Base-by-base conservation (phyloP, 2,329 filamentous ascomycete genomes). In the Xylaria digitata region DNA sequence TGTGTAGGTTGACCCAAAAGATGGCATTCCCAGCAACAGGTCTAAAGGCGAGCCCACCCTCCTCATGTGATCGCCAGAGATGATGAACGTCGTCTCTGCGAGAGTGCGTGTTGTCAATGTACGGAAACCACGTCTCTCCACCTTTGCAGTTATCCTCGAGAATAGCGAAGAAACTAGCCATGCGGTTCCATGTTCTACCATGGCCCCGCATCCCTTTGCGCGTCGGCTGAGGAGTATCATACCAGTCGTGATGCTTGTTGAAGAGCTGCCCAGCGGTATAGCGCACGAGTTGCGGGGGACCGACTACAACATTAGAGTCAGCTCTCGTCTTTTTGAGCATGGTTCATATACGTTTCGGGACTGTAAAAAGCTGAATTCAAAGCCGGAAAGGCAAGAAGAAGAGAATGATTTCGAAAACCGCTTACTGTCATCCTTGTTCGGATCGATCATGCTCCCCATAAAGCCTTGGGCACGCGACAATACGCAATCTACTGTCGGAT, bases 1-100 rank as follows among this genome's bases (percentile, higher is more conserved):
- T 68, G 61, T 81, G 78, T 40, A 84, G 67, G 67, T 84, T 84
- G 21, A 82, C 76, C 82, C 82, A 83, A 69, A 83, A 83, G 45
- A 84, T 64, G 8, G 81, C 81, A 61, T 83, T 83, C 0, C 81
- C 81, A 2, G 74, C 76, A 1, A 83, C 74, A 0, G 82, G 81
- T 42, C 71, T 71, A 65, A 84, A 83, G 2, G 80, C 80, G 40
- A 83, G 67, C 0, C 82, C 81, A 0, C 80, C 80, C 1, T 78
- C 75, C 58, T 80, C 77, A 48, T 82, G 80, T 30, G 69, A 69
- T 59, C 78, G 77, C 80, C 80, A 82, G 42, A 70, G 53, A 52
- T 61, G 72, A 13, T 68, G 65, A 32, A 63, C 56, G 7, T 73
- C 71, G 37, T 59, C 49, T 23, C 42, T 59, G 1, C 54, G 32